Conservation (phyloP, 139 green algal species). For the Picochlorum sp. region DNA sequence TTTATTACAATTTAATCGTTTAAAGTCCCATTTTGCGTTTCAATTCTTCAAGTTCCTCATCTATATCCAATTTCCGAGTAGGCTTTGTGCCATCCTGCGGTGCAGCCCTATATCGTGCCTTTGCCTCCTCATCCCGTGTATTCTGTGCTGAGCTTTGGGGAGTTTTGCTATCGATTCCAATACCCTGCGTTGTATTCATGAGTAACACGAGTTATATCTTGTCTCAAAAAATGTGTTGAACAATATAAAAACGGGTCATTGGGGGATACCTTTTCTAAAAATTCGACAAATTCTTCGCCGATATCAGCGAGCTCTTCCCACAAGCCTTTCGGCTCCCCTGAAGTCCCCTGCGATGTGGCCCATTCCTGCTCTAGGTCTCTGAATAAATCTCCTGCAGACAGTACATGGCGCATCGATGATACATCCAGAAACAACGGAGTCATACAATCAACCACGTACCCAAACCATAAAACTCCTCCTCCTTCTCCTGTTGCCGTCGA, state of each 20-base stretch:
- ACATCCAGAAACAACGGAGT: too few species aligned
- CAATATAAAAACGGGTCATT: conserved; percentile 3
- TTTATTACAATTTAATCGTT: conserved; percentile 8
- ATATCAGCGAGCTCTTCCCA: conserved; percentile 51
- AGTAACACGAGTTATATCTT: background rate
- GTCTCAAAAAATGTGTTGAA: background rate
- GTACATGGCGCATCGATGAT: background rate
- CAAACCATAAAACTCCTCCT: conserved; percentile 33
- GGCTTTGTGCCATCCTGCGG: conserved; percentile 2
- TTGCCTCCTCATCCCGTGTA: background rate
- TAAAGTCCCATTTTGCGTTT: conserved; percentile 40
- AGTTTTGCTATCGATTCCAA: too few species aligned
- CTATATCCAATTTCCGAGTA: conserved; percentile 14
- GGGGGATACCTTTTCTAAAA: conserved; percentile 35
- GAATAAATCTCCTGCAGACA: conserved; percentile 46
- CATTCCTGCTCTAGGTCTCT: conserved; percentile 51
- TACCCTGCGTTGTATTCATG: too few species aligned
- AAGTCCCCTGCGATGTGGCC: conserved; percentile 3
- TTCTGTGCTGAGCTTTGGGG: background rate
- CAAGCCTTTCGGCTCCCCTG: conserved; percentile 22
- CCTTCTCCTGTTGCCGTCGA: background rate
- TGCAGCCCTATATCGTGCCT: background rate
- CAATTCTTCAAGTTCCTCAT: conserved; percentile 35
- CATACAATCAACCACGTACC: conserved; percentile 3
- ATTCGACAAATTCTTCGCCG: conserved; percentile 58